phyloP scores from a whole-genome alignment of 176 grass and related monocot species.

The Puccinellia tenuiflora region DNA sequence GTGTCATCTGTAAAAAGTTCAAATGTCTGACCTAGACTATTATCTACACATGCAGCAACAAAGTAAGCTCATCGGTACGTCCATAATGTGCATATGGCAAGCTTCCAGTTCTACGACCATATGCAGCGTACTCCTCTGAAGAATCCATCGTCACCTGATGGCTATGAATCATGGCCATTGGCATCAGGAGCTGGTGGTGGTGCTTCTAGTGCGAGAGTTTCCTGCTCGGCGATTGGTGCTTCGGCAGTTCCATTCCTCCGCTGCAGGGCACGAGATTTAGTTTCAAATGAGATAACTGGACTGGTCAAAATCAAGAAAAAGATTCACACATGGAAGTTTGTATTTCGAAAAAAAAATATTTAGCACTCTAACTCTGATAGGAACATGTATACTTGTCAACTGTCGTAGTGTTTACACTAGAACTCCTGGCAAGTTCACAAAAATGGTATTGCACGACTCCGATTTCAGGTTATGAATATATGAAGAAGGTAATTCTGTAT shows the following conservation, averaged over 20 bases:
- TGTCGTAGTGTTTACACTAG: not conserved
- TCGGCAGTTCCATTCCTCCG: not conserved
- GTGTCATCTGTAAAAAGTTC: not conserved
- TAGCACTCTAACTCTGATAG: not conserved
- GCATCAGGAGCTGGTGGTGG: not conserved
- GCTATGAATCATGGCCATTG: conserved; percentile 20
- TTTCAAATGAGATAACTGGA: not conserved
- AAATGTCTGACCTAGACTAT: not conserved
- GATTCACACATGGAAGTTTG: not conserved
- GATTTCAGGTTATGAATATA: not conserved
- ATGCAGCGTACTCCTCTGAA: not conserved
- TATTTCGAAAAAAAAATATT: not conserved
- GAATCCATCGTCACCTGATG: not conserved
- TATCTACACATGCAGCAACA: not conserved
- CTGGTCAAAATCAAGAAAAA: not conserved
- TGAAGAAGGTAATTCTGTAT: not conserved
- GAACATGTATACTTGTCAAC: not conserved
- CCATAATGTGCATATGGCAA: not conserved
- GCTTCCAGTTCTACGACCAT: not conserved
- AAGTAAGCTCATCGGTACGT: not conserved
- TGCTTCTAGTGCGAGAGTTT: not conserved
- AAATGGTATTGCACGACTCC: not conserved
- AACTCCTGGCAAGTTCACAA: not conserved
- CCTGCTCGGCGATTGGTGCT: not conserved
- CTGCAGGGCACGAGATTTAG: not conserved